A percentile compares a stretch with the other conserved stretches of the same genome.
phyloP scores from a whole-genome alignment of 2,329 filamentous ascomycete species.

The Bipolaris gigantea region DNA sequence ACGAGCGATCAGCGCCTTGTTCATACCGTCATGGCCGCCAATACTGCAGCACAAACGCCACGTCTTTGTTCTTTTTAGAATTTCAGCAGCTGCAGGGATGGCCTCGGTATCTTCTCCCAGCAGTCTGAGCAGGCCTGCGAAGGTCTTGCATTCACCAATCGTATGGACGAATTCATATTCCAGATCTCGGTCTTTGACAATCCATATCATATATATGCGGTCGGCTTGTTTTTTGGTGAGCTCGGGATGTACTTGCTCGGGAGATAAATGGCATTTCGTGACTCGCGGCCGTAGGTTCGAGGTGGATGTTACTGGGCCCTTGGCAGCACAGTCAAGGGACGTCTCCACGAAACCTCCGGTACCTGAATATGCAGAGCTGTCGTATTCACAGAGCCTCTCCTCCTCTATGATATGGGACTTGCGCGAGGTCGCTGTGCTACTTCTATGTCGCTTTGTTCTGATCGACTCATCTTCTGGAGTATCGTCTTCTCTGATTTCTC shows the following conservation, averaged over 20 bases:
- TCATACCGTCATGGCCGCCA: conserved; percentile 1
- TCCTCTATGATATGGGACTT: not conserved
- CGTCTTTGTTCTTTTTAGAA: conserved; percentile 6
- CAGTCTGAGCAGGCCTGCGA: conserved; percentile 6
- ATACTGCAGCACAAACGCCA: conserved; percentile 17
- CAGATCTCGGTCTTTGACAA: conserved; percentile 5
- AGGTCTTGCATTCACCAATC: conserved; percentile 11
- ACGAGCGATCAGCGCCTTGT: conserved; percentile 9
- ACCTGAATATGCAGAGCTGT: not conserved
- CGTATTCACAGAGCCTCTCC: no score
- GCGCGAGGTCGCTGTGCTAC: not conserved
- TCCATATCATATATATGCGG: conserved; percentile 12
- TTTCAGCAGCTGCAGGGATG: conserved; percentile 2
- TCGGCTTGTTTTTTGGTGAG: conserved; percentile 15
- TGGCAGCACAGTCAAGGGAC: not conserved
- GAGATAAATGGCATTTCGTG: not conserved
- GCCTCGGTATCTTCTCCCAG: conserved; percentile 5
- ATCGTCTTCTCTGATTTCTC: not conserved
- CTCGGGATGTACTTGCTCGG: not conserved
- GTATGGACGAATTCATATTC: conserved; percentile 12
- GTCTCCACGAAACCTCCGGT: not conserved
- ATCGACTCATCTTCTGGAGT: not conserved
- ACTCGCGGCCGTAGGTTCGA: not conserved
- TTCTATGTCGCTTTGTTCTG: not conserved
- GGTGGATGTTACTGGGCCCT: not conserved